These are phyloP conservation scores for Pilatotrama ljubarskyi DNA, from an alignment of 768 basidiomycete species.

Conservation along the genomic window DNA sequence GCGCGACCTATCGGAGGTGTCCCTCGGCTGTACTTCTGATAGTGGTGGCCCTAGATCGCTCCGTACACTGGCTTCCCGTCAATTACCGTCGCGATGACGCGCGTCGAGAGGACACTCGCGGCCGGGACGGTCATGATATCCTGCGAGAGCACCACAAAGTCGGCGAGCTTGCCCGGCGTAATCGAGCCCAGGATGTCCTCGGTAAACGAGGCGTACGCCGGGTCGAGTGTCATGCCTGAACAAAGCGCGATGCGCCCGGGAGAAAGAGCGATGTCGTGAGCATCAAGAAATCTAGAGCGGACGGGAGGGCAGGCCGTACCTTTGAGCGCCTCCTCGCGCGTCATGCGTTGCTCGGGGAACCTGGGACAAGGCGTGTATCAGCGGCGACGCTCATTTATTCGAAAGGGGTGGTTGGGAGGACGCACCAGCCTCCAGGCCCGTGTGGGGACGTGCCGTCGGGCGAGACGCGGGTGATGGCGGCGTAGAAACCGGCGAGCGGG, in stretches of 20 bases:
- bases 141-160: conserved; percentile 80
- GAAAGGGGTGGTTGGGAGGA: conserved; percentile 13
- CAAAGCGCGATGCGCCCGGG: no score
- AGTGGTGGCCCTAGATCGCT: no score
- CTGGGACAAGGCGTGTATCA: conserved; percentile 37
- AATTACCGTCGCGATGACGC: conserved; percentile 73
- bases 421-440: conserved; percentile 80
- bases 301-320: conserved; percentile 39
- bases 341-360: conserved; percentile 81
- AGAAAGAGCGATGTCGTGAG: no score
- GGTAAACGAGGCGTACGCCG: conserved; percentile 89
- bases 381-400: not conserved
- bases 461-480: conserved; percentile 79
- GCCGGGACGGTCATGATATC: conserved; percentile 74
- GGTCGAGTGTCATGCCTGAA: conserved; percentile 86
- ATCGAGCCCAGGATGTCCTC: conserved; percentile 74
- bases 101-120: conserved; percentile 61
- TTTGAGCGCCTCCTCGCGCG: conserved; percentile 73
- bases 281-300: no score
- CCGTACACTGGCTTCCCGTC: conserved; percentile 64
- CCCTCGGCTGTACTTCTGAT: no score
- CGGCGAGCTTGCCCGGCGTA: conserved; percentile 75
- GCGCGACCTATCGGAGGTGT: no score
- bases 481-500: conserved; percentile 82
- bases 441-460: conserved; percentile 75